Evolutionary conservation across 1,284 basidiomycete species (phyloP).

Genomic region (Porogramme epimiltina): DNA sequence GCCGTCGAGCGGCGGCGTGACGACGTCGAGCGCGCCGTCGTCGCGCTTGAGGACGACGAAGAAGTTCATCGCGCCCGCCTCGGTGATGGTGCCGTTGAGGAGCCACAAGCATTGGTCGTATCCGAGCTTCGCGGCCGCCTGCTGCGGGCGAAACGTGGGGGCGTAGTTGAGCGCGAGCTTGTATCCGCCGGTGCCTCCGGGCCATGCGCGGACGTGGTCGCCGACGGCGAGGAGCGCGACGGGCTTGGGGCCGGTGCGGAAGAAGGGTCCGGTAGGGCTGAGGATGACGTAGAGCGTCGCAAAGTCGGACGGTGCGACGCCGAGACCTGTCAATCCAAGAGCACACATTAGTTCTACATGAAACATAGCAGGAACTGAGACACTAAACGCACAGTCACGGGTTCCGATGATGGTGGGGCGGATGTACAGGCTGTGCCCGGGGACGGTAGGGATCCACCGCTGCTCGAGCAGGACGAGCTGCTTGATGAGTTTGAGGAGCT

Average conservation of each 20-base stretch:
- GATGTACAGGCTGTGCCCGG: conserved; percentile 81
- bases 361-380: conserved; percentile 2
- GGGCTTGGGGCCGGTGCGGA: conserved; percentile 61
- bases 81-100: conserved; percentile 41
- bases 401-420: conserved; percentile 89
- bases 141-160: conserved; percentile 69
- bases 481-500: conserved; percentile 70
- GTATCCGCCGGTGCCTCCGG: conserved; percentile 73
- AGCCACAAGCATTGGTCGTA: conserved; percentile 75
- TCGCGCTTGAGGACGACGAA: conserved; percentile 51
- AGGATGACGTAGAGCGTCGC: conserved; percentile 75
- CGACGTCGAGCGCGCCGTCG: conserved; percentile 56
- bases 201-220: conserved; percentile 80
- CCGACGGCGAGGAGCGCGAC: conserved; percentile 73
- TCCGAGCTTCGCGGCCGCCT: conserved; percentile 63
- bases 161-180: conserved; percentile 76
- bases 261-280: conserved; percentile 74
- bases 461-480: conserved; percentile 68
- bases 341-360: too few relatives aligned
- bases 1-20: conserved; percentile 79
- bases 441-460: conserved; percentile 73
- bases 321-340: conserved; percentile 56
- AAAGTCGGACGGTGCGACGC: conserved; percentile 68
- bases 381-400: conserved; percentile 57
- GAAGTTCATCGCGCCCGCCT: conserved; percentile 67